Evolutionary conservation across 768 basidiomycete species (phyloP), one percentile per base, ranked within the genome.

Genomic region (Macrolepiota dolichaula): DNA sequence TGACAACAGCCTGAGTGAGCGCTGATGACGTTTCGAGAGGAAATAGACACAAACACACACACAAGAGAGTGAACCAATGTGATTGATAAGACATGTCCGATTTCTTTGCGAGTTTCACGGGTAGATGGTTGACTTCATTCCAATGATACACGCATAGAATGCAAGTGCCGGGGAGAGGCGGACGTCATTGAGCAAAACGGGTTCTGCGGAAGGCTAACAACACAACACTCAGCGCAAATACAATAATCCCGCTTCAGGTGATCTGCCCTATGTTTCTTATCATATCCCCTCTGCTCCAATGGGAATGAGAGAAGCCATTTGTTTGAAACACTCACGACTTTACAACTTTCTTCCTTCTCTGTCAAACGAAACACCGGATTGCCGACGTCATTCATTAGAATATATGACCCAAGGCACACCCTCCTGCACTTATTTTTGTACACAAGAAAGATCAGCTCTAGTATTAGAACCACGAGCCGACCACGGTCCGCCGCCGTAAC

Each of bases 21-120:
- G 56, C 7, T 12, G 6, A 49, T 57, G 56, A 57, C 46, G 56
- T 51, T 19, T 29, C 29, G 56, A 57, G 56, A 57, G 25, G 47
- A 57, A 36, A 49, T 50, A 49, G 47, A 49, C 32, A 38, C 22
- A 36, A n/a, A n/a, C n/a, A n/a, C n/a, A n/a, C n/a, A n/a, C n/a
- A n/a, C n/a, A n/a, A n/a, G n/a, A n/a, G n/a, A n/a, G n/a, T n/a
- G n/a, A n/a, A 35, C 46, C 36, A 50, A 40, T 55, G 40, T 55
- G 54, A 55, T 38, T 37, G n/a, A 11, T 38, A 49, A 44, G 38
- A 37, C 19, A 15, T 22, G 13, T 12, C 32, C 13, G 29, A 36
- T 12, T 49, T 57, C n/a, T n/a, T 36, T 47, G 15, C 29, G 36
- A 36, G 10, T 22, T 47, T 12, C 32, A 6, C 46, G 47, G 47